Evolutionary conservation across 139 green algal species (phyloP).

Genomic region (Zygnema cylindricum): DNA sequence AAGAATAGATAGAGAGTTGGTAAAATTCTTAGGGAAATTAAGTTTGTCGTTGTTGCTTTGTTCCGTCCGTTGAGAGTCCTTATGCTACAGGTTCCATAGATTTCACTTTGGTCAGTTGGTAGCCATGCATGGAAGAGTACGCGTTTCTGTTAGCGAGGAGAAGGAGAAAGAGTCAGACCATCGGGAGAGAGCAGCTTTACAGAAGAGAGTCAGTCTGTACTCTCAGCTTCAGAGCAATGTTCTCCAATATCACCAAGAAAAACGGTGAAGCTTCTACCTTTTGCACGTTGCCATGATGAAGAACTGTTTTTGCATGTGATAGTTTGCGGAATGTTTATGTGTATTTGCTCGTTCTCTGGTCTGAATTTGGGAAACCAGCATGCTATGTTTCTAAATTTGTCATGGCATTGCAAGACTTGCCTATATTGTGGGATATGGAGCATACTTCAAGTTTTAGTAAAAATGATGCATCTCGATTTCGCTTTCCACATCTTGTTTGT

Average conservation of each 20-base stretch:
- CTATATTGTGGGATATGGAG: not conserved
- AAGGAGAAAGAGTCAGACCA: not conserved
- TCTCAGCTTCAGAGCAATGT: constrained; percentile 2
- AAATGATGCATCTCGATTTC: no score
- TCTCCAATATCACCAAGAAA: not conserved
- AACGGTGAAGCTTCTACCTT: no score
- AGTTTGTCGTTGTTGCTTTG: no score
- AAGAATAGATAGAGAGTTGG: no score
- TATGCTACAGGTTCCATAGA: no score
- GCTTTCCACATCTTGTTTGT: no score
- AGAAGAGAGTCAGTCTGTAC: constrained; percentile 13
- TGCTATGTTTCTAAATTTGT: not conserved
- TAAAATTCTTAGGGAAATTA: no score
- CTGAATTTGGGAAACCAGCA: not conserved
- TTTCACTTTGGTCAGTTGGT: no score
- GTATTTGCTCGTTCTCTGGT: not conserved
- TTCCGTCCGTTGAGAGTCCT: no score
- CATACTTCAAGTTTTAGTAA: not conserved
- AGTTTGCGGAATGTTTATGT: not conserved
- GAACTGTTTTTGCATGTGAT: not conserved
- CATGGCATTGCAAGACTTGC: not conserved
- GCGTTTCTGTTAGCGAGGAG: not conserved
- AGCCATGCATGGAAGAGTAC: not conserved
- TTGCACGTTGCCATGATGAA: no score
- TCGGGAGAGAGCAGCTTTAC: not conserved